Evolutionary conservation across 768 basidiomycete genomes (phyloP).

Genomic region (Albatrellus ellisii): DNA sequence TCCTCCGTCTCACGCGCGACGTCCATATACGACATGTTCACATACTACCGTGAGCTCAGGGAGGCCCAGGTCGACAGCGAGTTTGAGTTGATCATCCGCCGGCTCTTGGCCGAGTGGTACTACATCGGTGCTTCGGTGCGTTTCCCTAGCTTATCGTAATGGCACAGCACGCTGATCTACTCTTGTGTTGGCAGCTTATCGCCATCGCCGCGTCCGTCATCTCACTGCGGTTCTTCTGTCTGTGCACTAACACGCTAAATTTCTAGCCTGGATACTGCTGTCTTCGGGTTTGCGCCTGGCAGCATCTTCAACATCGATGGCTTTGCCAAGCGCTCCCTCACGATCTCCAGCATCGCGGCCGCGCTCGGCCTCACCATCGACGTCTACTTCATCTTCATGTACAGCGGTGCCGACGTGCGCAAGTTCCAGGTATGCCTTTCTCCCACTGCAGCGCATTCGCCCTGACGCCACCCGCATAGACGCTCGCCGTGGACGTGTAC

Average conservation of each 20-base stretch:
- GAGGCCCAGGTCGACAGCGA: conserved; percentile 32
- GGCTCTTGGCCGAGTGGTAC: conserved; percentile 50
- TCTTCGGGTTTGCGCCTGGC: conserved; percentile 45
- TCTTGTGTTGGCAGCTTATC: conserved; percentile 29
- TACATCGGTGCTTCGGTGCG: conserved; percentile 49
- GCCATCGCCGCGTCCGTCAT: conserved; percentile 41
- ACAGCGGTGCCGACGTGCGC: conserved; percentile 35
- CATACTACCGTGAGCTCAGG: conserved; percentile 43
- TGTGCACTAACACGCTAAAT: conserved; percentile 1
- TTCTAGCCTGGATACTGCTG: conserved; percentile 33
- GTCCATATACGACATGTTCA: conserved; percentile 33
- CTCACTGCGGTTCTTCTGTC: not conserved
- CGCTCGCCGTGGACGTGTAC: conserved; percentile 40
- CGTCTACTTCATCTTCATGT: conserved; percentile 54
- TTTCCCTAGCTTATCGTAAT: no score
- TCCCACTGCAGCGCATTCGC: not conserved
- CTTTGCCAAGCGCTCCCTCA: conserved; percentile 37
- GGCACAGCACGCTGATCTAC: no score
- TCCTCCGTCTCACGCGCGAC: conserved; percentile 21
- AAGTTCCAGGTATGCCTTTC: conserved; percentile 41
- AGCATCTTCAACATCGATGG: conserved; percentile 36
- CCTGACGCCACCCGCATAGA: conserved; percentile 17
- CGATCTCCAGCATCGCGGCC: conserved; percentile 43
- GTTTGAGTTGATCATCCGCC: conserved; percentile 33
- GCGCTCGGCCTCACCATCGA: conserved; percentile 53